These are phyloP conservation scores for Ogataea paraovalis DNA, from an alignment of 805 yeast species.

Conservation along the genomic window DNA sequence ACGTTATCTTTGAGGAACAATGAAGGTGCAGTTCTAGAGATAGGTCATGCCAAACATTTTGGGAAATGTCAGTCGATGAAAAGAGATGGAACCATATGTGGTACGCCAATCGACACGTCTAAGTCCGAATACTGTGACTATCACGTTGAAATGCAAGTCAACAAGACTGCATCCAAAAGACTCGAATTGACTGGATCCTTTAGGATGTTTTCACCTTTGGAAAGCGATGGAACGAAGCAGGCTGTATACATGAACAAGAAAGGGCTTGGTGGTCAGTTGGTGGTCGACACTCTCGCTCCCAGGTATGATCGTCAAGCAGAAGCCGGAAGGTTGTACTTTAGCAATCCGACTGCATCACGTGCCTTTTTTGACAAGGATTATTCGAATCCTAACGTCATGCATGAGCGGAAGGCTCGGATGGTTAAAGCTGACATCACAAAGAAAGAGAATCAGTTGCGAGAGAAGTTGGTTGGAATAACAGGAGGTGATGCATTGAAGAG, in stretches of 20 bases:
- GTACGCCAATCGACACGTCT: conserved; percentile 52
- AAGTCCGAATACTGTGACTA: conserved; percentile 60
- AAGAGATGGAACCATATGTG: conserved; percentile 51
- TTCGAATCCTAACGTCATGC: conserved; percentile 43
- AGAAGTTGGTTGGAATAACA: conserved; percentile 27
- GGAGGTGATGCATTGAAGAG: conserved; percentile 22
- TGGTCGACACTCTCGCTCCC: conserved; percentile 23
- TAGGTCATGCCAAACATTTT: conserved; percentile 66
- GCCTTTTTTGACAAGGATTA: conserved; percentile 51
- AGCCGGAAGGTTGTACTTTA: conserved; percentile 32
- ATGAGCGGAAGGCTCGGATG: conserved; percentile 35
- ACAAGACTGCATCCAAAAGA: conserved; percentile 53
- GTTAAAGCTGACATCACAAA: conserved; percentile 37
- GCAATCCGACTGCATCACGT: conserved; percentile 38
- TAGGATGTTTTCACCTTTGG: conserved; percentile 53
- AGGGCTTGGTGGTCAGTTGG: conserved; percentile 19
- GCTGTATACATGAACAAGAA: conserved; percentile 32
- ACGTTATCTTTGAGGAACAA: conserved; percentile 51
- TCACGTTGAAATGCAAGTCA: conserved; percentile 59
- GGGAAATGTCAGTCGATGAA: conserved; percentile 58
- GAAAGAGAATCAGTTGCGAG: conserved; percentile 29
- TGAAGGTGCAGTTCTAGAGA: conserved; percentile 55
- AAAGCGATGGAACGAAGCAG: conserved; percentile 36
- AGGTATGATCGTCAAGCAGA: conserved; percentile 19
- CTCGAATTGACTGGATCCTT: conserved; percentile 70